These are phyloP conservation scores for Phytopythium litorale DNA, from an alignment of 352 stramenopile species.

Conservation along the genomic window DNA sequence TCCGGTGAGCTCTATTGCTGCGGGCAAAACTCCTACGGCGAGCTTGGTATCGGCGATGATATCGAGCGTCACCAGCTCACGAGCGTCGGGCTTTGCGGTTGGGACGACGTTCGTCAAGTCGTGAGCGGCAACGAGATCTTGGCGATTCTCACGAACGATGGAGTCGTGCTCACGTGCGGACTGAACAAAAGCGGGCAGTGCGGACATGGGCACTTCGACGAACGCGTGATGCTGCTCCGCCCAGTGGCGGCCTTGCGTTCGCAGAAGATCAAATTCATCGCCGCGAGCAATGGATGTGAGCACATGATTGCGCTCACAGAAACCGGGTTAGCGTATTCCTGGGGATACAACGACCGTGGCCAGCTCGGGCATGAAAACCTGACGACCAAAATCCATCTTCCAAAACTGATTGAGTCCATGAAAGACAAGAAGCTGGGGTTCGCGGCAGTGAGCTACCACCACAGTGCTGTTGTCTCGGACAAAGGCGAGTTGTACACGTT, in stretches of 20 bases:
- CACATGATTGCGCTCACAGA: constrained; percentile 86
- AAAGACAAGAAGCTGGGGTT: constrained; percentile 82
- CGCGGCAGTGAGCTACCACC: constrained; percentile 83
- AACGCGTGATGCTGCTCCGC: constrained; percentile 80
- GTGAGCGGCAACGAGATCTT: constrained; percentile 83
- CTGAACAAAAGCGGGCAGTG: constrained; percentile 89
- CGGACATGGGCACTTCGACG: constrained; percentile 84
- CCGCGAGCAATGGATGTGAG: constrained; percentile 87
- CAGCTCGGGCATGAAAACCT: constrained; percentile 85
- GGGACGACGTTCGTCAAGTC: constrained; percentile 82
- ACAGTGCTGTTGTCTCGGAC: constrained; percentile 76
- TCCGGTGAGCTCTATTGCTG: constrained; percentile 85
- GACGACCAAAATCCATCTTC: constrained; percentile 79
- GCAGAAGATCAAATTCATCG: constrained; percentile 74
- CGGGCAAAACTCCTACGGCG: constrained; percentile 87
- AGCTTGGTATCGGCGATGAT: constrained; percentile 82
- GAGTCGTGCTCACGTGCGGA: constrained; percentile 75
- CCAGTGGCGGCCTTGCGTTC: constrained; percentile 75
- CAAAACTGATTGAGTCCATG: constrained; percentile 80
- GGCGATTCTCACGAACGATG: constrained; percentile 77
- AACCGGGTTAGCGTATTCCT: constrained; percentile 76
- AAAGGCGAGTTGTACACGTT: constrained; percentile 82
- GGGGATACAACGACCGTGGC: constrained; percentile 86
- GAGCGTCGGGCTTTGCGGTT: constrained; percentile 71
- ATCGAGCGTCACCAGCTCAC: constrained; percentile 79